Base-by-base conservation (phyloP, 306 rosid species). In the Cucurbita ficifolia region DNA sequence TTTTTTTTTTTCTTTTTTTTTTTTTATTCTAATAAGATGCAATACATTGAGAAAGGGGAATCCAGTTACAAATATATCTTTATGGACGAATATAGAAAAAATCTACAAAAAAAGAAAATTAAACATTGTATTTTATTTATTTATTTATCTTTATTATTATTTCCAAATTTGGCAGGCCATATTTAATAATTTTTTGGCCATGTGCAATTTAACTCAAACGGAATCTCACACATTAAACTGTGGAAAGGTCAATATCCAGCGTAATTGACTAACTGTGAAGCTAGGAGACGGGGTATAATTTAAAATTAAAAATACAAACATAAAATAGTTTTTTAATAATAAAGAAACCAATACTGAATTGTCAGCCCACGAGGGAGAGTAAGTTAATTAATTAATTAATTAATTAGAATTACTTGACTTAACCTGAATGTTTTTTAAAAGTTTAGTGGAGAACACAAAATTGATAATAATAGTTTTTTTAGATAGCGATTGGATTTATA, bases 321-420 rank as follows among this genome's bases (percentile, higher is more conserved):
- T 11, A n/a, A 29, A 59, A 14, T 59, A 59, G 0, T 5, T 5
- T 59, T 19, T 9, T n/a, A n/a, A n/a, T 18, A 18, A 1, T 4
- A 50, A 14, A 48, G 2, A 10, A 46, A n/a, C n/a, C 17, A n/a
- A 6, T 55, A 21, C 35, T 55, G 60, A 21, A 55, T 55, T 55
- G 19, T 57, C 14, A 24, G 61, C n/a, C 33, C 14, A 56, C 7
- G 8, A 60, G 2, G 36, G 22, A 61, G 12, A 36, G n/a, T n/a
- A n/a, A n/a, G n/a, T n/a, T n/a, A n/a, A n/a, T n/a, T n/a, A 61
- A 61, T 61, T 13, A 36, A 14, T 36, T 61, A 56, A 56, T 21
- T 56, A 61, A 57, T 57, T 35, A 13, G 52, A n/a, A n/a, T n/a
- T 40, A 64, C n/a, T 64, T 64, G 71, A 64, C 71, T n/a, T n/a